phyloP scores from a whole-genome alignment of 768 basidiomycete genomes.

The Suillus lakei region DNA sequence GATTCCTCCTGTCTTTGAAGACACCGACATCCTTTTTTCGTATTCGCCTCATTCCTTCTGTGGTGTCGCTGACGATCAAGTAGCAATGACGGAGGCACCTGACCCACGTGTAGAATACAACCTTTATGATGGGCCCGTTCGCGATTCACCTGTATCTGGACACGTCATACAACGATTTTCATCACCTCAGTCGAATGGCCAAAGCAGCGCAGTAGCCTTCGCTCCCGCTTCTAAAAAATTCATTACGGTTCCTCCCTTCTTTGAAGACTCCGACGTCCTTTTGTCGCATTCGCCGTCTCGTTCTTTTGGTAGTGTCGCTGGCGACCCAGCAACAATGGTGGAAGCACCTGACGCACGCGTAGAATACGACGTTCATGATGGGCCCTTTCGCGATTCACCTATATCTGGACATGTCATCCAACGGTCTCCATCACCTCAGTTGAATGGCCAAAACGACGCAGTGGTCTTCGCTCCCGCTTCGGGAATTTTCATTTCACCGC shows the following conservation, averaged over 20 bases:
- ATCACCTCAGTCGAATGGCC: background rate
- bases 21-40: background rate
- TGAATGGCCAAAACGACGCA: background rate
- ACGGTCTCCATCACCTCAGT: background rate
- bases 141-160: background rate
- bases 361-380: background rate
- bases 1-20: background rate
- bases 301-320: background rate
- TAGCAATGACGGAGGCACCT: background rate
- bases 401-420: conserved; percentile 1
- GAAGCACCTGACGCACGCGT: background rate
- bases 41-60: background rate
- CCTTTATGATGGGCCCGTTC: background rate
- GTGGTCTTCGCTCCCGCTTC: conserved; percentile 25
- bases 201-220: conserved; percentile 8
- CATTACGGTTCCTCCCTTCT: conserved; percentile 11
- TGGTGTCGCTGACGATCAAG: background rate
- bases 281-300: background rate
- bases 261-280: background rate
- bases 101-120: background rate
- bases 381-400: background rate
- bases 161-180: background rate
- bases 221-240: conserved; percentile 26
- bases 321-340: background rate
- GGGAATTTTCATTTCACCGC: conserved; percentile 35